phyloP scores from a whole-genome alignment of 2,329 filamentous ascomycete species.

The Microthyrium microscopicum region DNA sequence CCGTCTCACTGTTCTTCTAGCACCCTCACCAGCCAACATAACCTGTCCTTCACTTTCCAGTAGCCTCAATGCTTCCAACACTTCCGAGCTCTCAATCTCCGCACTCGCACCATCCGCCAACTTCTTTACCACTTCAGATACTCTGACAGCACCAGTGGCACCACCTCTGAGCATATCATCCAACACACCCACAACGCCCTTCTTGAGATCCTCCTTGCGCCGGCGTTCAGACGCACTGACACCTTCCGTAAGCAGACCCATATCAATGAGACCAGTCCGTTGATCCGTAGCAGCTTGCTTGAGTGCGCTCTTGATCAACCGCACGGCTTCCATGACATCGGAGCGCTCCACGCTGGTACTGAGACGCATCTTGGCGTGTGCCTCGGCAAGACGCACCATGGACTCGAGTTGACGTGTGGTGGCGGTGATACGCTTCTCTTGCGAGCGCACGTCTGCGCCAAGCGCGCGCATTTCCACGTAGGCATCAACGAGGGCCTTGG shows the following conservation, averaged over 20 bases:
- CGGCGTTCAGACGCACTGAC: constrained; percentile 75
- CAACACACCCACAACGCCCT: constrained; percentile 53
- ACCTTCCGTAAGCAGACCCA: constrained; percentile 90
- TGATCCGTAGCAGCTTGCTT: constrained; percentile 96
- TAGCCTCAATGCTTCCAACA: constrained; percentile 61
- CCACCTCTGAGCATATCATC: constrained; percentile 58
- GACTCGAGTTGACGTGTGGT: constrained; percentile 93
- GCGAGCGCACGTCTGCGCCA: constrained; percentile 51
- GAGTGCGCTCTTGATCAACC: constrained; percentile 81
- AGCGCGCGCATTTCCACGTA: constrained; percentile 94
- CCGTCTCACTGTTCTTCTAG: constrained; percentile 64
- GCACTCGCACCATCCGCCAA: constrained; percentile 47
- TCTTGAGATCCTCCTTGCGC: constrained; percentile 69
- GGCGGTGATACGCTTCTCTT: constrained; percentile 92
- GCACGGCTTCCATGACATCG: constrained; percentile 81
- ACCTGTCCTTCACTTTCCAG: constrained; percentile 76
- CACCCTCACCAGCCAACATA: constrained; percentile 68
- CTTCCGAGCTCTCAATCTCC: constrained; percentile 61
- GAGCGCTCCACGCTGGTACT: constrained; percentile 54
- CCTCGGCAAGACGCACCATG: constrained; percentile 94
- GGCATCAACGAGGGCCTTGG: constrained; percentile 65
- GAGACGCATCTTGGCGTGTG: constrained; percentile 95
- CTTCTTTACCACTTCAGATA: constrained; percentile 58
- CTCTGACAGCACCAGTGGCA: constrained; percentile 47
- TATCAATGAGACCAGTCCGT: constrained; percentile 82